Evolutionary conservation across 768 basidiomycete species (phyloP), one percentile per base, ranked within the genome.

Genomic region (Tulasnella sp.): DNA sequence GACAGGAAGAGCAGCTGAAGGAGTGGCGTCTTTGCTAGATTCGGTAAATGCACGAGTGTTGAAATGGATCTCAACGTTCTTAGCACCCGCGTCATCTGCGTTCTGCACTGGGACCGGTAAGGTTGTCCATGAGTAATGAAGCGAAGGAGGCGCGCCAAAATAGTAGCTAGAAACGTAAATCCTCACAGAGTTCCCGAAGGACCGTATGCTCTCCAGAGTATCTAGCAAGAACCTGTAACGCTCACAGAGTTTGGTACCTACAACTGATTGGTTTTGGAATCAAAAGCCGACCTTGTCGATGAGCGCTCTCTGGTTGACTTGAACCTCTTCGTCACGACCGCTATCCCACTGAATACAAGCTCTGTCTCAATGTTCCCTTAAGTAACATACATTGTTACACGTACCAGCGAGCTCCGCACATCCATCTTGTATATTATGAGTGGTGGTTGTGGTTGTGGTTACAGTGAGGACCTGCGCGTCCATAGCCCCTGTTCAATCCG

Each of bases 161-260:
- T 5, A 15, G 7, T 38, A 15, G 34, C 34, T 15, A 38, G 34
- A 38, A 38, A 38, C 34, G 15, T 17, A 42, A 23, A 9, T 58
- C 38, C 58, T 30, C 55, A 45, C 0, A 74, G 4, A 99, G 79
- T 70, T 97, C 95, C 51, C 94, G 73, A 61, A 83, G 83, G 45
- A 85, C 81, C 4, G 93, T 95, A 66, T 93, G 89, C 74, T 96
- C 93, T 54, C 91, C 94, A 11, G 87, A 89, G 73, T 99, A 99
- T 24, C 95, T 78, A 9, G 95, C 92, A 21, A 99, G 81, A 23
- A 98, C 90, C 66, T 74, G n/a, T 2, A 66, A 68, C 61, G 23
- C 10, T 27, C 5, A 13, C 4, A 19, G 1, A 26, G 26, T 61
- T 38, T 49, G 17, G 17, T 26, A 24, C 23, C 11, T 8, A 11